These are phyloP conservation scores for Monosporascus sp. DNA, from an alignment of 2,329 filamentous ascomycete species.

Conservation along the genomic window DNA sequence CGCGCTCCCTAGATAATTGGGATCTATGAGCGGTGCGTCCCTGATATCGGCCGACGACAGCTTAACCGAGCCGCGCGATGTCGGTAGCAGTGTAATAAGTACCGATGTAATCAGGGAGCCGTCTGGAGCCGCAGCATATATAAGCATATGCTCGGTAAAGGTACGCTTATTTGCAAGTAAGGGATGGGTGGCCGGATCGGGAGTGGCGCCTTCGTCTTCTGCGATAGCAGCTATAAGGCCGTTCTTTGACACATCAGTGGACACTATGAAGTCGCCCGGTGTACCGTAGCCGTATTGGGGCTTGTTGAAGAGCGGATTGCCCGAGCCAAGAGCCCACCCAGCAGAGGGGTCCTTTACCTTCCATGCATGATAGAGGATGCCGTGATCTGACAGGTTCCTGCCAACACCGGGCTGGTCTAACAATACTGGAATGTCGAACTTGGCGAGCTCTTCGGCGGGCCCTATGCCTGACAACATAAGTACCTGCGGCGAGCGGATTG, in stretches of 20 bases:
- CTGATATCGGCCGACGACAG: conserved; percentile 9
- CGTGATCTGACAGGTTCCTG: conserved; percentile 21
- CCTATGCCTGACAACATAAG: conserved; percentile 27
- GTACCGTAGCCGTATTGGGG: conserved; percentile 31
- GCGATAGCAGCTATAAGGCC: conserved; percentile 26
- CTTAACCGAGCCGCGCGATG: conserved; percentile 22
- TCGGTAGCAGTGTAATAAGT: conserved; percentile 19
- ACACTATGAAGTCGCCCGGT: conserved; percentile 33
- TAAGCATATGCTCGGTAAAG: conserved; percentile 9
- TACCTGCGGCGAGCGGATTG: conserved; percentile 21
- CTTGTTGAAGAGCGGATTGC: conserved; percentile 29
- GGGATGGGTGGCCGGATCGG: conserved; percentile 23
- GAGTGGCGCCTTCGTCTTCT: conserved; percentile 27
- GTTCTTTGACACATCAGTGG: conserved; percentile 19
- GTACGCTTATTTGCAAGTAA: conserved; percentile 21
- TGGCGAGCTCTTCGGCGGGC: conserved; percentile 17
- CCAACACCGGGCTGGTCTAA: conserved; percentile 22
- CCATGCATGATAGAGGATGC: conserved; percentile 23
- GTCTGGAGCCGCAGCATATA: conserved; percentile 7
- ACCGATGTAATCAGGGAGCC: conserved; percentile 8
- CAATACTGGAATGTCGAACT: conserved; percentile 26
- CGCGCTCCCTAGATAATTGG: conserved; percentile 25
- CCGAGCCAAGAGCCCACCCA: conserved; percentile 27
- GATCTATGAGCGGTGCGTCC: conserved; percentile 18
- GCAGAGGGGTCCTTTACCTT: conserved; percentile 26